Conservation (phyloP, 2,329 filamentous ascomycete species). For the Emericellopsis atlantica region DNA sequence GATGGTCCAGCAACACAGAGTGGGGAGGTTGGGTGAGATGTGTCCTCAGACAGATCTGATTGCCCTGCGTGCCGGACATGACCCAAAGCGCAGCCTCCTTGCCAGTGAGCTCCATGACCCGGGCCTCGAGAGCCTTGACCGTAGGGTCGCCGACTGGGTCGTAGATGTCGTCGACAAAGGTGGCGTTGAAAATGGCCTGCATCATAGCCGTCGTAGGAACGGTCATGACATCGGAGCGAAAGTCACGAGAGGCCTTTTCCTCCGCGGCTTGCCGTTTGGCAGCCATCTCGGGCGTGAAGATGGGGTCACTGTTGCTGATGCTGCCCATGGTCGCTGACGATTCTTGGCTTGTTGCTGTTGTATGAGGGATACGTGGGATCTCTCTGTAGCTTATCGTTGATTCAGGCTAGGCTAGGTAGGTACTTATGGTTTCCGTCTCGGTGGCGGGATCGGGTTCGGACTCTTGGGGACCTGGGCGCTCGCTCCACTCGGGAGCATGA, state of each 20-base stretch:
- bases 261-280: constrained; percentile 3
- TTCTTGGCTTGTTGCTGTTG: not conserved
- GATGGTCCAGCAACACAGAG: constrained; percentile 37
- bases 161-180: constrained; percentile 14
- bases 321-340: not conserved
- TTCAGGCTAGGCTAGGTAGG: not conserved
- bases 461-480: too few species aligned
- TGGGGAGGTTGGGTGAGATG: constrained; percentile 14
- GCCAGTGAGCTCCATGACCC: constrained; percentile 10
- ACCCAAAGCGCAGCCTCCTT: constrained; percentile 14
- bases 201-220: constrained; percentile 6
- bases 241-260: constrained; percentile 11
- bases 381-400: not conserved
- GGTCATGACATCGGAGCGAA: constrained; percentile 14
- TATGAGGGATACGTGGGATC: too few species aligned
- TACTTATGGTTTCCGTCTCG: not conserved
- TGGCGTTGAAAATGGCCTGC: constrained; percentile 11
- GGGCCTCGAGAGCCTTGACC: constrained; percentile 8
- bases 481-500: too few species aligned
- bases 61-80: constrained; percentile 13
- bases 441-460: too few species aligned
- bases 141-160: constrained; percentile 12
- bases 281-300: constrained; percentile 2
- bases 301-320: not conserved
- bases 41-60: constrained; percentile 13